phyloP scores from a whole-genome alignment of 257 asterid genomes.

The Knoxia roxburghii region DNA sequence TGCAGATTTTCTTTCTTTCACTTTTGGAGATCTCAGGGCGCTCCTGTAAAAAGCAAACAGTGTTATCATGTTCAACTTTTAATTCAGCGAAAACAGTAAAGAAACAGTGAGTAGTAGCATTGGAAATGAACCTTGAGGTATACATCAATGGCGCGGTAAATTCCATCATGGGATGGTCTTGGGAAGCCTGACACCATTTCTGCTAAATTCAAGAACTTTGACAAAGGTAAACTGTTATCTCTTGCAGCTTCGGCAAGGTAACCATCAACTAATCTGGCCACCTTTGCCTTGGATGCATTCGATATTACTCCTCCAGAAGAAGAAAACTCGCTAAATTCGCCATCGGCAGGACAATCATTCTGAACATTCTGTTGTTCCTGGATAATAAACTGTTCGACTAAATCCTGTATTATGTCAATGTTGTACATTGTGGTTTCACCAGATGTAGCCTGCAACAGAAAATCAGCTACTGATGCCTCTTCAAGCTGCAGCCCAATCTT shows the following conservation, averaged over 20 bases:
- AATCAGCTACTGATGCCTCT: conserved; percentile 58
- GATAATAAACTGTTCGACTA: conserved; percentile 62
- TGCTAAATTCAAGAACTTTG: conserved; percentile 51
- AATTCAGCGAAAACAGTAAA: neutral
- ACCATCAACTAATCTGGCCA: conserved; percentile 63
- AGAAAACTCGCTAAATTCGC: conserved; percentile 37
- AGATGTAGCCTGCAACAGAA: conserved; percentile 42
- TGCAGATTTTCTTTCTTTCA: conserved; percentile 67
- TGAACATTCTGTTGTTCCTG: conserved; percentile 37
- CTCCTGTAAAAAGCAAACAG: conserved; percentile 36
- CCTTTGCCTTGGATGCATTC: conserved; percentile 56
- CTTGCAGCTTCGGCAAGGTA: conserved; percentile 78
- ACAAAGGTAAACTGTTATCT: conserved; percentile 47
- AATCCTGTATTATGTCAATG: conserved; percentile 43
- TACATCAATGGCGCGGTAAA: conserved; percentile 80
- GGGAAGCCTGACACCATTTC: conserved; percentile 57
- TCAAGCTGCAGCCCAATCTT: conserved; percentile 58
- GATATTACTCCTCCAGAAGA: conserved; percentile 33
- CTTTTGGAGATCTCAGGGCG: conserved; percentile 63
- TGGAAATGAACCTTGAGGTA: conserved; percentile 56
- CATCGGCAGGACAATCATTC: conserved; percentile 25
- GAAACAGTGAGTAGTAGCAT: neutral
- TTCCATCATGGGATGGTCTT: conserved; percentile 64
- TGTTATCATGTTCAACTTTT: neutral
- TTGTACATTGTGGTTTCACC: conserved; percentile 46